These are phyloP conservation scores for Fraxinus sp. DNA, from an alignment of 305 asterid genomes.

Conservation along the genomic window DNA sequence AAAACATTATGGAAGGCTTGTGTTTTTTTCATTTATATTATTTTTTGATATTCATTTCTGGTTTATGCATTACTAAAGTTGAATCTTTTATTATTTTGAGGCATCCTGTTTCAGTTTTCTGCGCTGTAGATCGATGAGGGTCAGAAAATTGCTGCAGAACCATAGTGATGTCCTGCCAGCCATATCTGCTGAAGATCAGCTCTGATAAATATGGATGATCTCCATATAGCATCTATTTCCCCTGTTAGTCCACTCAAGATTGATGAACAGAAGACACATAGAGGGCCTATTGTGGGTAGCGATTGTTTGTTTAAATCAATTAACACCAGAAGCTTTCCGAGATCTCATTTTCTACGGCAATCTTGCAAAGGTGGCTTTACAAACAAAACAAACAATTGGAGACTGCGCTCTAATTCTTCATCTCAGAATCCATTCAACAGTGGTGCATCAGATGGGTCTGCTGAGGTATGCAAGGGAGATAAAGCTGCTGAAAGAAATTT, in stretches of 20 bases:
- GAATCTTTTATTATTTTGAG: conserved; percentile 13
- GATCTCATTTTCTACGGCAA: background rate
- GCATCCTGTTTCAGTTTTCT: conserved; percentile 6
- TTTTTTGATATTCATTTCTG: background rate
- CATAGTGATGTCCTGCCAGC: conserved; percentile 13
- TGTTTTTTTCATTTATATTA: background rate
- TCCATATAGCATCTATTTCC: conserved; percentile 21
- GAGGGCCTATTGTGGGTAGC: conserved; percentile 9
- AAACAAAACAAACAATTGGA: conserved; percentile 15
- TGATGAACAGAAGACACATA: conserved; percentile 13
- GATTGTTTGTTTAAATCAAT: conserved; percentile 16
- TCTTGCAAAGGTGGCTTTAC: conserved; percentile 13
- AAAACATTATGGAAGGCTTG: background rate
- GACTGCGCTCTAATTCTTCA: conserved; percentile 14
- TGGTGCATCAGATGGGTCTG: background rate
- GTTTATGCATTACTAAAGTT: background rate
- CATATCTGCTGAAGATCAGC: conserved; percentile 5
- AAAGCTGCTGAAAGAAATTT: conserved; percentile 7
- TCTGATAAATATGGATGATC: conserved; percentile 21
- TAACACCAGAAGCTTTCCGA: conserved; percentile 2
- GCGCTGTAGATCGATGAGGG: conserved; percentile 1
- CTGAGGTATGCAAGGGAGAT: conserved; percentile 13
- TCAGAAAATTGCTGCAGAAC: conserved; percentile 14
- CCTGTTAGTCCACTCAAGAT: conserved; percentile 15
- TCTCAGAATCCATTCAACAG: conserved; percentile 8